Evolutionary conservation across 345 rosid genomes (phyloP), one percentile per base, ranked within the genome.

Genomic region (Citrus unshiu): DNA sequence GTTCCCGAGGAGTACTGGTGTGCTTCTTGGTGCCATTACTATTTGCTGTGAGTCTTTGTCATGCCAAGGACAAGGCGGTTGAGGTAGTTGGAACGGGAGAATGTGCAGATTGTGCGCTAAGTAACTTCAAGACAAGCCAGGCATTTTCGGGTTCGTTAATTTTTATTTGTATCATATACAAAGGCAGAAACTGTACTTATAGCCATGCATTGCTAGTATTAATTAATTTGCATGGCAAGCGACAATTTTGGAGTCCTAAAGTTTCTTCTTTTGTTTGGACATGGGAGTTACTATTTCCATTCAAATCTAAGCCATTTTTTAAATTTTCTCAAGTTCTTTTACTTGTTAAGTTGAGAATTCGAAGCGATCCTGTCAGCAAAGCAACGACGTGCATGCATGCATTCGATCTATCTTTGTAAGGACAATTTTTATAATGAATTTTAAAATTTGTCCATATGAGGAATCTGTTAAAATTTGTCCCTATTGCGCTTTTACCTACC

Each of bases 51-150:
- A 79, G 79, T 63, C 77, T 84, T 81, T 88, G 90, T 79, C 49
- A 80, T 58, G 92, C 84, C 10, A 86, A 79, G 64, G 83, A 73
- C 9, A 61, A 59, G 29, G 30, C 10, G 4, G 84, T 87, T 3
- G 92, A 87, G 83, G 93, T 93, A 2, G 87, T 91, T 59, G 98
- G 98, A 6, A 24, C 54, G 34, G 93, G 91, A 43, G 93, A 93
- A 84, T 91, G 97, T 83, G 85, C 87, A 37, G 94, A 87, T 14
- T 91, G 94, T 69, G 82, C 79, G 10, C 57, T 73, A 57, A 80
- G 39, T 51, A 85, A 82, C 57, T 70, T 88, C 68, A 84, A 89
- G 66, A 75, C 72, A 12, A 84, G 80, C 71, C 88, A 88, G 63
- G 96, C 92, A 12, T 91, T 88, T 79, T 79, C 90, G 83, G 97